These are phyloP conservation scores for Neurospora crassa DNA, from an alignment of 2,329 filamentous ascomycete genomes.

Conservation along the genomic window DNA sequence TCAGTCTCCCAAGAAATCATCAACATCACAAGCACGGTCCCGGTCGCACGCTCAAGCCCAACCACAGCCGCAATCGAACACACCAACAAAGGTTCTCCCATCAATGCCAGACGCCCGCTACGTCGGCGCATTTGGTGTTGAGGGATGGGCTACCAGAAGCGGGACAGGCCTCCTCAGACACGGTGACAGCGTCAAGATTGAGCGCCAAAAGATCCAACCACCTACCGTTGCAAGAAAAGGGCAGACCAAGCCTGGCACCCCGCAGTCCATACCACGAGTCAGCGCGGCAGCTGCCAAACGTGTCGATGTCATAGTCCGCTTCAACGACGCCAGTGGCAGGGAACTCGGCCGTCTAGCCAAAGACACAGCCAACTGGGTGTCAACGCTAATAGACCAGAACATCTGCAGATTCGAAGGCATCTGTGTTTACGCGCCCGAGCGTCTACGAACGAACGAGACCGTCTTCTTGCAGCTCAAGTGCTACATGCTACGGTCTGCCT, in stretches of 20 bases:
- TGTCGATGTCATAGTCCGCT: constrained; percentile 81
- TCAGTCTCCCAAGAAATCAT: not conserved
- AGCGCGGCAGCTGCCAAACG: constrained; percentile 51
- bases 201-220: constrained; percentile 68
- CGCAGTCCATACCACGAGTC: constrained; percentile 25
- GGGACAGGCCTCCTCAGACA: constrained; percentile 67
- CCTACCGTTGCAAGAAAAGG: constrained; percentile 37
- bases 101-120: constrained; percentile 49
- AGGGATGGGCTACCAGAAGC: constrained; percentile 85
- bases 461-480: constrained; percentile 83
- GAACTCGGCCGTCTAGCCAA: constrained; percentile 84
- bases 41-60: not conserved
- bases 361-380: constrained; percentile 85
- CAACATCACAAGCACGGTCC: not conserved
- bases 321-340: constrained; percentile 67
- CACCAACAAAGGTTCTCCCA: constrained; percentile 3
- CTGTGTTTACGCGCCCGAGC: constrained; percentile 83
- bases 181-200: constrained; percentile 76
- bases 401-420: constrained; percentile 79
- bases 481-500: constrained; percentile 65
- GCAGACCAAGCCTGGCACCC: constrained; percentile 31
- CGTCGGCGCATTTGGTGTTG: constrained; percentile 83
- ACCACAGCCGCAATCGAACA: not conserved
- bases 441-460: constrained; percentile 80
- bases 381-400: constrained; percentile 80